Conservation (phyloP, 2,329 filamentous ascomycete genomes). For the Colletotrichum viniferum region DNA sequence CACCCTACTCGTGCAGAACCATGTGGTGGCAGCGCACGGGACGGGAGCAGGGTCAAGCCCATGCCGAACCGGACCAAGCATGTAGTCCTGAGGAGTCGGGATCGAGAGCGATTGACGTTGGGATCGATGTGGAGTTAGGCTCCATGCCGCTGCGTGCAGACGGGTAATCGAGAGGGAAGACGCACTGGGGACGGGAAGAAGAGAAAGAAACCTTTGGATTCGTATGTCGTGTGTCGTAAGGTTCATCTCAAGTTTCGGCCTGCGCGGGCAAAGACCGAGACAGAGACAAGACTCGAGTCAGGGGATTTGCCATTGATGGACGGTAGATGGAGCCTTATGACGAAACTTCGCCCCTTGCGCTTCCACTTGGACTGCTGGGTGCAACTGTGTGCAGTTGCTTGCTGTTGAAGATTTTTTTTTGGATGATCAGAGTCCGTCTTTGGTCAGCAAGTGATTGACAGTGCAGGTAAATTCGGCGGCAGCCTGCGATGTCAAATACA, state of each 20-base stretch:
- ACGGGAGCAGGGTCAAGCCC: not conserved
- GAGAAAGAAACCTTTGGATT: not conserved
- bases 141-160: not conserved
- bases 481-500: not conserved
- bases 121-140: not conserved
- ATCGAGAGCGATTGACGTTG: not conserved
- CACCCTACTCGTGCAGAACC: not conserved
- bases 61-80: not conserved
- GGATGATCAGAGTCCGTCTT: not conserved
- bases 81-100: not conserved
- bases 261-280: not conserved
- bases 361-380: not conserved
- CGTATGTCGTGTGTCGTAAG: not conserved
- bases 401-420: not conserved
- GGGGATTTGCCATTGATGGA: not conserved
- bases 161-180: not conserved
- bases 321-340: not conserved
- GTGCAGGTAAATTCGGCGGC: not conserved
- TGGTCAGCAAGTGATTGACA: not conserved
- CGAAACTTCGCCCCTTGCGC: not conserved
- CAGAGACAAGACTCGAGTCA: not conserved
- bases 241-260: slow-evolving; percentile 10
- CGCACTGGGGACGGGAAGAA: not conserved
- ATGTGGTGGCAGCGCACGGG: not conserved
- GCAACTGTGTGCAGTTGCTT: not conserved